Base-by-base conservation (phyloP, 768 basidiomycete species). In the Mycena rosella region DNA sequence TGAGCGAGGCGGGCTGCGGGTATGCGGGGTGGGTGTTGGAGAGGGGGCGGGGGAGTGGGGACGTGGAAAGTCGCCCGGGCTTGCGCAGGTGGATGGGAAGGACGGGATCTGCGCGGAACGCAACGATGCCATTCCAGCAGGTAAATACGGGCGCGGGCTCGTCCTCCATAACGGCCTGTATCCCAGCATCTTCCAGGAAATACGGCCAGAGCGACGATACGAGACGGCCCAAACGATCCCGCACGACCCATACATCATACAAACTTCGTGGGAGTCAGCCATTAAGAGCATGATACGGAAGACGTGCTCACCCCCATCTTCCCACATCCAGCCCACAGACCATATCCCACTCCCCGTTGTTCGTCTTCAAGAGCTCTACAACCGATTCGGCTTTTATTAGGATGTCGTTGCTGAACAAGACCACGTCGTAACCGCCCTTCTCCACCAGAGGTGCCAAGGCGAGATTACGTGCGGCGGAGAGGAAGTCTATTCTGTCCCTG, bases 381-480 rank as follows among this genome's bases (percentile, higher is more conserved):
- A 84, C 68, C n/a, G 76, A 74, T 63, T 83, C 80, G 11, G 81
- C 80, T 34, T 80, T 81, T 66, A 84, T 73, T 49, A 71, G 78
- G 5, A 84, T 68, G 69, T 85, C 84, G 60, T 84, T 84, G 0
- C 81, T 78, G 73, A 83, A 84, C 0, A 85, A 47, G 13, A 85
- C 78, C 54, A 74, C 74, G 71, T 83, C 83, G 47, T 78, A 80
- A 1, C 79, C 79, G 18, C 82, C 82, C 0, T 27, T 57, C 63
- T 77, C 72, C 6, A 81, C 68, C 17, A 85, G 74, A 8, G 84
- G 84, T 58, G 80, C 79, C 34, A 85, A 72, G 11, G 73, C 84
- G 34, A 76, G 78, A 68, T 85, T 84, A 32, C 83, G 79, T 13
- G 78, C 76, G 0, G 76, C 77, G 17, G 80, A 74, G 36, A 82